Percentiles rank a stretch among this genome's conserved stretches.
These are phyloP conservation scores for Pichia sp. DNA, from an alignment of 1,139 yeast species.

Conservation along the genomic window DNA sequence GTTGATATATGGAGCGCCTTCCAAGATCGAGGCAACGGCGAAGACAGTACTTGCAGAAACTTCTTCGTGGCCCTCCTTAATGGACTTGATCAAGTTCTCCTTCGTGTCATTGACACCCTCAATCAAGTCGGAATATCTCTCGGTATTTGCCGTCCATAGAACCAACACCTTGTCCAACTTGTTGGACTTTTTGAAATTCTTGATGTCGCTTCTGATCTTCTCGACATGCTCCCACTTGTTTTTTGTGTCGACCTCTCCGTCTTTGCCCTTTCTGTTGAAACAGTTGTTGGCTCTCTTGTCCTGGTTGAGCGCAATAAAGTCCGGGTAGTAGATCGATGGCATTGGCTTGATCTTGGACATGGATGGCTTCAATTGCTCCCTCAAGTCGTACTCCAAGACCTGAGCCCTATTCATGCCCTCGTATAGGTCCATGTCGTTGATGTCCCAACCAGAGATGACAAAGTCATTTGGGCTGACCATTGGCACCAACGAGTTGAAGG, in stretches of 20 bases:
- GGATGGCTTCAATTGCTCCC: conserved; percentile 65
- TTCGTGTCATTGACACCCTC: conserved; percentile 85
- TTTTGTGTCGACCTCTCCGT: conserved; percentile 48
- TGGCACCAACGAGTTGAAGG: conserved; percentile 86
- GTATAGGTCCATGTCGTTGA: conserved; percentile 63
- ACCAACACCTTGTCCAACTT: conserved; percentile 81
- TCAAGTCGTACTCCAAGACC: conserved; percentile 83
- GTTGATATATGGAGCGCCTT: conserved; percentile 82
- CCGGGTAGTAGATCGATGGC: conserved; percentile 90
- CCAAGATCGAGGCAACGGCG: conserved; percentile 89
- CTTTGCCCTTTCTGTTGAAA: conserved; percentile 47
- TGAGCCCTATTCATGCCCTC: conserved; percentile 81
- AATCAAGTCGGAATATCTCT: conserved; percentile 77
- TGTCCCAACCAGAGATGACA: conserved; percentile 94
- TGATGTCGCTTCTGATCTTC: conserved; percentile 77
- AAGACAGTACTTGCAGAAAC: conserved; percentile 88
- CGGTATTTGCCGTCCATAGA: conserved; percentile 97
- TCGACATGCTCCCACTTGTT: conserved; percentile 91
- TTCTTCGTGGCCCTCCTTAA: conserved; percentile 76
- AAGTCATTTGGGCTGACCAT: conserved; percentile 87
- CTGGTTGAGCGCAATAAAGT: conserved; percentile 94
- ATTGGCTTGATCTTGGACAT: conserved; percentile 65
- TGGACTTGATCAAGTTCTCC: conserved; percentile 68
- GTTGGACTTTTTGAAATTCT: conserved; percentile 69
- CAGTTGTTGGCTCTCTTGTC: conserved; percentile 88